Percentiles rank a stretch among this genome's conserved stretches.
Evolutionary conservation across 148 eudicot genomes (phyloP).

Genomic region (Rhododendron simsii): DNA sequence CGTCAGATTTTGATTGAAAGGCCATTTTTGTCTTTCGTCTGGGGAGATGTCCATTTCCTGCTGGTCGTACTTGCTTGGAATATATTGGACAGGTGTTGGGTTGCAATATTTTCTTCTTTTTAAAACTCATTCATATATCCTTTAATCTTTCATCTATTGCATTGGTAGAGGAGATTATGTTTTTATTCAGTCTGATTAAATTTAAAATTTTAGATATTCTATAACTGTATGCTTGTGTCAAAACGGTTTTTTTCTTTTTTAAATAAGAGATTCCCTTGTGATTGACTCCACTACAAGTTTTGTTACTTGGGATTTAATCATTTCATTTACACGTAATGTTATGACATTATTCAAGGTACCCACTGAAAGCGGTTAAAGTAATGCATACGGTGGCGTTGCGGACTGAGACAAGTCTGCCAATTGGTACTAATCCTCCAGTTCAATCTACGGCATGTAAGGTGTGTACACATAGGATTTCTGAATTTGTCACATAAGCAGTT

Average conservation of each 20-base stretch:
- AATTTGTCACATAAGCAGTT: neutral
- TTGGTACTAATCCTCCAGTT: slow-evolving; percentile 33
- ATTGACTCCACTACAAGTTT: neutral
- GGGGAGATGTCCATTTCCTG: neutral
- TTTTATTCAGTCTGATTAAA: neutral
- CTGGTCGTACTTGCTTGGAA: neutral
- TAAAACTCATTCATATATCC: no score
- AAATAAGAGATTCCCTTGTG: neutral
- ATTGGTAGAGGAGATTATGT: neutral
- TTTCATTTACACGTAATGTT: neutral
- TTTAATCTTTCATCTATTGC: neutral
- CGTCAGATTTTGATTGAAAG: neutral
- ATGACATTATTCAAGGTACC: slow-evolving; percentile 49
- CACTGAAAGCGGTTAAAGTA: slow-evolving; percentile 91
- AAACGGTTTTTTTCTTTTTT: neutral
- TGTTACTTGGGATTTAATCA: neutral
- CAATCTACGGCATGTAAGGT: slow-evolving; percentile 53
- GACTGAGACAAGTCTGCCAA: slow-evolving; percentile 68
- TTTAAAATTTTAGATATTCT: neutral
- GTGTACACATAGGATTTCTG: neutral
- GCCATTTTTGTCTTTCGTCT: neutral
- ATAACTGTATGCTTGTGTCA: neutral
- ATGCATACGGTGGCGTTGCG: slow-evolving; percentile 96
- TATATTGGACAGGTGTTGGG: neutral
- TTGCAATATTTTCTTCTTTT: neutral